Conservation (phyloP, 2,329 filamentous ascomycete genomes). For the Trichoderma polysporum region DNA sequence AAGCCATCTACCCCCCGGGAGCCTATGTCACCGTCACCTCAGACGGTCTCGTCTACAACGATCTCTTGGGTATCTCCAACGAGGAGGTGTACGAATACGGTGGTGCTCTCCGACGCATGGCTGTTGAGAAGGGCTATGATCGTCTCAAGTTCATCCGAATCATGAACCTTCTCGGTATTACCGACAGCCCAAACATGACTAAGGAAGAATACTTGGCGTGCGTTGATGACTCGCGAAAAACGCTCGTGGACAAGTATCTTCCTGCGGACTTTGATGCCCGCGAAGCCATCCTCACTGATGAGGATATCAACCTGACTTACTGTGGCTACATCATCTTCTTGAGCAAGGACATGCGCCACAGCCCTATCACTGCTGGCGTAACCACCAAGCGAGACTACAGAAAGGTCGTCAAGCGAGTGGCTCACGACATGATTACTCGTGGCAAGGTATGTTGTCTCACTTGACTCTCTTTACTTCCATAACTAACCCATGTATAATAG, state of each 20-base stretch:
- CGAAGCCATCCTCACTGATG: not conserved
- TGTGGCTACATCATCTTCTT: not conserved
- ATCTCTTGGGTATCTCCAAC: not conserved
- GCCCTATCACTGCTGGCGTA: not conserved
- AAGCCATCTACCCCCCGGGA: not conserved
- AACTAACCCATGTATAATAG: not conserved
- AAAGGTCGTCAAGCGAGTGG: not conserved
- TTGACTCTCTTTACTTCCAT: not conserved
- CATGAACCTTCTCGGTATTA: not conserved
- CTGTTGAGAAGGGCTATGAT: not conserved
- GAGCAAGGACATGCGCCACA: not conserved
- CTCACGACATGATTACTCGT: not conserved
- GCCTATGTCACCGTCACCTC: slow-evolving; percentile 2
- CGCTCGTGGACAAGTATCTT: not conserved
- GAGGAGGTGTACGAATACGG: not conserved
- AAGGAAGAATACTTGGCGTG: not conserved
- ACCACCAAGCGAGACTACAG: not conserved
- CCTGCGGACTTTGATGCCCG: not conserved
- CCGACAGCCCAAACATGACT: not conserved
- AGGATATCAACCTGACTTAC: not conserved
- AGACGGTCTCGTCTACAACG: not conserved
- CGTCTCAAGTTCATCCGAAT: slow-evolving; percentile 6
- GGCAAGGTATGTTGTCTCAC: not conserved
- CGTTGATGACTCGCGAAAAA: not conserved
- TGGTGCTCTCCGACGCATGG: not conserved